Evolutionary conservation across 1,284 basidiomycete genomes (phyloP), one percentile per base, ranked within the genome.

Genomic region (Rhodotorula glutinis): DNA sequence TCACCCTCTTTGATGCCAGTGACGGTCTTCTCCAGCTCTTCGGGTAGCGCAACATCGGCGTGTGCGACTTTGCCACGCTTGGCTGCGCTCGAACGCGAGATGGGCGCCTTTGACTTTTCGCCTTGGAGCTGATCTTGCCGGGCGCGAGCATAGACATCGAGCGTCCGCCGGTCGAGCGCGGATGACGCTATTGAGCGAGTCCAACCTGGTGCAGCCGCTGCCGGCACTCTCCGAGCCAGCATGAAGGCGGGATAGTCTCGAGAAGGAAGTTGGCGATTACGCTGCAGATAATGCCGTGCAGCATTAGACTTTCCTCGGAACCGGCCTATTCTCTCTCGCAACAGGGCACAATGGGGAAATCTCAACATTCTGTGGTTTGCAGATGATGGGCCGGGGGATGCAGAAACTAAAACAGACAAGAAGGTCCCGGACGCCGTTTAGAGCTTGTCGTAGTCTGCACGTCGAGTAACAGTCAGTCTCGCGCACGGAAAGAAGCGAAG

Each of bases 401-500:
- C 23, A 23, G 54, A 40, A 40, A 49, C 29, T 21, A 58, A 47
- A 44, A 29, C 21, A 55, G 43, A 40, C 49, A 51, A 51, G 49
- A 53, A 17, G 41, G 27, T 51, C 33, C 25, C 41, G 43, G 53
- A 44, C 43, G 13, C 14, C 49, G 21, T 30, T 77, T 81, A 82
- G 62, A 83, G 82, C 84, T 94, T 94, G 86, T 94, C 92, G 83
- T 94, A 93, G 53, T 27, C 40, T 54, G 43, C 17, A 11, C 1
- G 17, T 7, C 7, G 14, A 44, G 14, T 16, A 23, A 41, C 2
- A 11, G 25, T 44, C 11, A 23, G 47, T 2, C 19, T 41, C 47
- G 40, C 19, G 16, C 1, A 17, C n/a, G 23, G 29, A 7, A 3
- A 17, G 27, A 8, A 29, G 23, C 5, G 7, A 17, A 10, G 29